phyloP scores from a whole-genome alignment of 345 rosid genomes.

The Corchorus capsularis region DNA sequence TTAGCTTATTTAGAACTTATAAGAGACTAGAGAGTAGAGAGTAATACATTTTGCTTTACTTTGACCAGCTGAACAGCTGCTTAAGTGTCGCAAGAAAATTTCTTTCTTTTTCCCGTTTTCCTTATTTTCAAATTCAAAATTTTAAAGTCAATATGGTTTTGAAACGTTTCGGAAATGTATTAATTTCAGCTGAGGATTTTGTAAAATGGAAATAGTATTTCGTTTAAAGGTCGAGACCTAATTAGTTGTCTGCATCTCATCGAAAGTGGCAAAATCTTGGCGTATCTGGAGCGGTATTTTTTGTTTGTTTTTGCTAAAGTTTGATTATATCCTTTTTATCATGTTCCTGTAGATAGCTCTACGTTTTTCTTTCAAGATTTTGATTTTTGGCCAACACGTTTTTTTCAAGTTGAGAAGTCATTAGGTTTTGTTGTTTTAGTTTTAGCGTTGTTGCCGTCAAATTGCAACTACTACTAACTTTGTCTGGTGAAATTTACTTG shows the following conservation, averaged over 20 bases:
- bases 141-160: background rate
- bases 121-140: background rate
- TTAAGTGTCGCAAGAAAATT: background rate
- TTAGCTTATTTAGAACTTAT: background rate
- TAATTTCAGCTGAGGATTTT: background rate
- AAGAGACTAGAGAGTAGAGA: background rate
- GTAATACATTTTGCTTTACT: background rate
- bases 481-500: conserved; percentile 6
- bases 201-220: background rate
- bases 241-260: background rate
- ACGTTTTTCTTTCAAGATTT: background rate
- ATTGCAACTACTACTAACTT: background rate
- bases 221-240: background rate
- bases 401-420: background rate
- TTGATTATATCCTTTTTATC: too few species aligned
- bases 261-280: background rate
- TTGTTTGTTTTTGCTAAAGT: background rate
- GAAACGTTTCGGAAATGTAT: background rate
- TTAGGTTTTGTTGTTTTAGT: background rate
- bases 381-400: too few species aligned
- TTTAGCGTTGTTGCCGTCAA: background rate
- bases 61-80: background rate
- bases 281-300: background rate
- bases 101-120: background rate
- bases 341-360: background rate